Percentiles rank a stretch among this genome's conserved stretches.
These are phyloP conservation scores for Cadophora sp. DNA, from an alignment of 2,329 filamentous ascomycete species.

Conservation along the genomic window DNA sequence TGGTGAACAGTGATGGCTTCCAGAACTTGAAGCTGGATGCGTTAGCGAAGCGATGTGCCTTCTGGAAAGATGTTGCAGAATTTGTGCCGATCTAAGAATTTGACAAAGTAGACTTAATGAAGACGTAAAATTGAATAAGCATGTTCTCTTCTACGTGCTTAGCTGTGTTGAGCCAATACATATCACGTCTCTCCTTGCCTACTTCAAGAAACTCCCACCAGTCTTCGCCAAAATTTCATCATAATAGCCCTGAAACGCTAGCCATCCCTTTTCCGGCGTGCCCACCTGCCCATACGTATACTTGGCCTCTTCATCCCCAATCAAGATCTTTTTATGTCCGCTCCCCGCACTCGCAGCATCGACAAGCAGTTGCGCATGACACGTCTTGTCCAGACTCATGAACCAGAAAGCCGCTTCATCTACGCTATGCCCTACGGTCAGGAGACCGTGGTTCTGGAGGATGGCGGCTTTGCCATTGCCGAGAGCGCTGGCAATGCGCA, in stretches of 20 bases:
- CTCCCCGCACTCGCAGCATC: slow-evolving; percentile 67
- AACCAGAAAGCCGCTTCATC: slow-evolving; percentile 62
- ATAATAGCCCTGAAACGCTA: slow-evolving; percentile 60
- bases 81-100: slow-evolving; percentile 39
- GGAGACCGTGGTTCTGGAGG: slow-evolving; percentile 58
- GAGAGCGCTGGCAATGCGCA: slow-evolving; percentile 53
- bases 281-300: slow-evolving; percentile 73
- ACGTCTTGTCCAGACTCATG: slow-evolving; percentile 54
- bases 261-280: slow-evolving; percentile 57
- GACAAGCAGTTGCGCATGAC: slow-evolving; percentile 56
- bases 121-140: not conserved
- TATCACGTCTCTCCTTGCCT: not conserved
- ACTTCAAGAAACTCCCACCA: slow-evolving; percentile 54
- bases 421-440: slow-evolving; percentile 53
- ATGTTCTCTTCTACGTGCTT: not conserved
- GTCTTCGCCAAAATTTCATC: slow-evolving; percentile 59
- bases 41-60: slow-evolving; percentile 55
- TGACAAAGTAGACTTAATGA: not conserved
- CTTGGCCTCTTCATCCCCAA: slow-evolving; percentile 69
- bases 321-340: slow-evolving; percentile 62
- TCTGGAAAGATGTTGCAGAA: slow-evolving; percentile 57
- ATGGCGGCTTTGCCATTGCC: slow-evolving; percentile 57
- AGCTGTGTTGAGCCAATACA: no score
- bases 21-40: slow-evolving; percentile 46
- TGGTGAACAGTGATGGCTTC: slow-evolving; percentile 55